phyloP scores from a whole-genome alignment of 2,329 filamentous ascomycete genomes.

The Leptosphaerulina australis region DNA sequence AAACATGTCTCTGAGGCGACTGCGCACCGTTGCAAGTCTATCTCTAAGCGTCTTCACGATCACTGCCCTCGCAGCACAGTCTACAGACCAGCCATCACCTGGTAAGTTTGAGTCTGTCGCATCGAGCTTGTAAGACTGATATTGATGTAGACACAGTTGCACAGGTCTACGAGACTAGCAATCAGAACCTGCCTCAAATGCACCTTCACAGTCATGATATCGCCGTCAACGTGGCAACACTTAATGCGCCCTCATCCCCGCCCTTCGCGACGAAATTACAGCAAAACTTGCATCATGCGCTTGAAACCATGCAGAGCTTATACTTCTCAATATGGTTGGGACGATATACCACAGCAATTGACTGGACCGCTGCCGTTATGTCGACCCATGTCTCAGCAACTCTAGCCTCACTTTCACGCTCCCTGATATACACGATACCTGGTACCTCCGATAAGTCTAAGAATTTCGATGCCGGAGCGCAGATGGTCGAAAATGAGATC shows the following conservation, averaged over 20 bases:
- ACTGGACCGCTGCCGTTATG: constrained; percentile 90
- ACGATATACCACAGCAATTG: constrained; percentile 84
- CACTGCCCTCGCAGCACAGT: constrained; percentile 11
- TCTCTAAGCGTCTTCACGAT: constrained; percentile 12
- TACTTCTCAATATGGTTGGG: constrained; percentile 81
- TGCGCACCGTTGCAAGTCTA: constrained; percentile 5
- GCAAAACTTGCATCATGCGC: constrained; percentile 57
- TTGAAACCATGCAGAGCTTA: constrained; percentile 75
- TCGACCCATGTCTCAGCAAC: constrained; percentile 78
- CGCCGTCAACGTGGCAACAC: neutral
- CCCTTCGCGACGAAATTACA: constrained; percentile 28
- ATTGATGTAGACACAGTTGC: constrained; percentile 5
- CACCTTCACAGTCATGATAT: neutral
- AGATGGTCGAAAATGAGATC: constrained; percentile 75
- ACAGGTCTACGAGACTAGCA: constrained; percentile 21
- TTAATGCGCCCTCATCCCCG: neutral
- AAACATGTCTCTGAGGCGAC: constrained; percentile 12
- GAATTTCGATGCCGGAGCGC: constrained; percentile 46
- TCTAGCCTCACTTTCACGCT: constrained; percentile 71
- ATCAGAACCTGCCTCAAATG: constrained; percentile 20
- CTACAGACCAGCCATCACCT: neutral
- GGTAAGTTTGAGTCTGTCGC: constrained; percentile 11
- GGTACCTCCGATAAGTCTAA: constrained; percentile 35
- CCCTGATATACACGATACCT: constrained; percentile 56
- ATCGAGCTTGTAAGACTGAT: constrained; percentile 6